Evolutionary conservation across 1,284 basidiomycete genomes (phyloP).

Genomic region (Laetiporus sulphureus): DNA sequence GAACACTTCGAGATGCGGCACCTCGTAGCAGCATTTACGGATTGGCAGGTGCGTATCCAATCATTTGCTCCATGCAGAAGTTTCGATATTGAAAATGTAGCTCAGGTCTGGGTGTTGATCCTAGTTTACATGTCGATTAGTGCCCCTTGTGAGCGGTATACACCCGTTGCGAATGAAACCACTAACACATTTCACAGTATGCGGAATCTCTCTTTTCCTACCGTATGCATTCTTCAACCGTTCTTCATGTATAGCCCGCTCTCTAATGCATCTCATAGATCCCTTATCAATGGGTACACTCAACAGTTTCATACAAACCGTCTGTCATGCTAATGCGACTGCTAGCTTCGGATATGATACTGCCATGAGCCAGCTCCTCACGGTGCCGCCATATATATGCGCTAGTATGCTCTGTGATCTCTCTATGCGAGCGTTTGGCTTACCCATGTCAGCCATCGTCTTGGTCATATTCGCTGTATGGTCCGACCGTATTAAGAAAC

Average conservation of each 20-base stretch:
- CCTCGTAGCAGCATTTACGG: constrained; percentile 44
- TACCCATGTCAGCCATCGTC: constrained; percentile 35
- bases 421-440: neutral
- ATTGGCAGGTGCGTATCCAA: constrained; percentile 57
- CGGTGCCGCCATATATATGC: constrained; percentile 61
- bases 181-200: constrained; percentile 23
- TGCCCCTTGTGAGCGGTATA: constrained; percentile 44
- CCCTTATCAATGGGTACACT: no score
- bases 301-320: no score
- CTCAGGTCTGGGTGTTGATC: constrained; percentile 48
- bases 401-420: constrained; percentile 49
- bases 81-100: no score
- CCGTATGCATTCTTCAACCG: no score
- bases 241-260: no score
- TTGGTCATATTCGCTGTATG: constrained; percentile 46
- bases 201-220: constrained; percentile 59
- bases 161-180: neutral
- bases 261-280: no score
- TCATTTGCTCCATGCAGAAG: no score
- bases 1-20: constrained; percentile 51
- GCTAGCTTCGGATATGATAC: constrained; percentile 54
- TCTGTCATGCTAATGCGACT: no score
- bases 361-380: constrained; percentile 58
- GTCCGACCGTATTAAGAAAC: constrained; percentile 51
- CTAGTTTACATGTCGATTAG: constrained; percentile 55